A percentile compares a stretch with the other conserved stretches of the same genome.
Evolutionary conservation across 139 green algal genomes (phyloP).

Genomic region (Mesotaenium endlicherianum): DNA sequence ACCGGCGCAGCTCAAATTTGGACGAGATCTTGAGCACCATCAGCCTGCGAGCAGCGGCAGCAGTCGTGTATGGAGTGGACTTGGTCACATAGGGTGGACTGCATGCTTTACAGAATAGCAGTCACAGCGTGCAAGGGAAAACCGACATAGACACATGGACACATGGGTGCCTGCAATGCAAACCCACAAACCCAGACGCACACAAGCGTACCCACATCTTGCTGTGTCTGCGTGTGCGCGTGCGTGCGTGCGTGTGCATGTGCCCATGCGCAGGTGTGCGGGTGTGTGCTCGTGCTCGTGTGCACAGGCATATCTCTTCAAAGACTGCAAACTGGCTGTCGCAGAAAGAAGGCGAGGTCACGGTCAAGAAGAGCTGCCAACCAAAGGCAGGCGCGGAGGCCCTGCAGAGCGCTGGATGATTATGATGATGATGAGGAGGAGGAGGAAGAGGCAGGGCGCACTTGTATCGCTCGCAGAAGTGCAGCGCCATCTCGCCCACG

Average conservation of each 20-base stretch:
- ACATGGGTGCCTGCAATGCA: background rate
- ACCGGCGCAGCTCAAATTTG: constrained; percentile 96
- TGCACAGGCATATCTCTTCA: too few species aligned
- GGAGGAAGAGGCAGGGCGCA: too few species aligned
- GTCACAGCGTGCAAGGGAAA: too few species aligned
- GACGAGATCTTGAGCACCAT: constrained; percentile 79
- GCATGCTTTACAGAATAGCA: too few species aligned
- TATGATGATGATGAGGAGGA: constrained; percentile 1
- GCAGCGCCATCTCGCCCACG: constrained; percentile 96
- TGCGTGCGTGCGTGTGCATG: too few species aligned
- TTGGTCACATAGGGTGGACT: too few species aligned
- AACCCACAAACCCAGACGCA: background rate
- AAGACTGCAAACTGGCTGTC: too few species aligned
- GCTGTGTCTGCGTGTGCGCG: too few species aligned
- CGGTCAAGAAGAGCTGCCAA: background rate
- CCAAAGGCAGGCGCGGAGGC: background rate
- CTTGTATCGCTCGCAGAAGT: constrained; percentile 94
- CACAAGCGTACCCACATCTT: background rate
- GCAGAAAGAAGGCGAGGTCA: background rate
- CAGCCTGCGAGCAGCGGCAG: constrained; percentile 41
- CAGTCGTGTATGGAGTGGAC: too few species aligned
- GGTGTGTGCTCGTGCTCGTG: too few species aligned
- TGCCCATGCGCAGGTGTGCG: too few species aligned
- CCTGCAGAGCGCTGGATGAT: background rate
- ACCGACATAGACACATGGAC: background rate